phyloP scores from a whole-genome alignment of 2,329 filamentous ascomycete species.

The Dactylonectria estremocensis region DNA sequence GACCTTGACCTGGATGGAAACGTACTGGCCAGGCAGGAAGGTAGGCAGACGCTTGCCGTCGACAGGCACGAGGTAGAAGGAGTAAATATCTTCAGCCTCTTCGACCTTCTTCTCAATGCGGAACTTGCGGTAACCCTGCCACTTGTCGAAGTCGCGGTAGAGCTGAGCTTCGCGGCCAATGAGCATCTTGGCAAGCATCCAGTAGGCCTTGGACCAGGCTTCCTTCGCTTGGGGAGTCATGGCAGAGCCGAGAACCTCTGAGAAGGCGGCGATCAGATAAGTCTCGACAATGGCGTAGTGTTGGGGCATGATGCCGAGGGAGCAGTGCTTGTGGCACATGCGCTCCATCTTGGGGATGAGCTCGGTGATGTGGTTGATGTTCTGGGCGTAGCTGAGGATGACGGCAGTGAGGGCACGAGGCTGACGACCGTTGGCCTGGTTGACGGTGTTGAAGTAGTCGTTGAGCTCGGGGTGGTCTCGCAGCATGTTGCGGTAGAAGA shows the following conservation, averaged over 20 bases:
- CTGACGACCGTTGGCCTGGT: slow-evolving; percentile 55
- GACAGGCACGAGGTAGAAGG: slow-evolving; percentile 77
- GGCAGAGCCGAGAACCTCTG: slow-evolving; percentile 73
- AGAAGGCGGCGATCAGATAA: slow-evolving; percentile 78
- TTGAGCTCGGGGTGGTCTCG: slow-evolving; percentile 75
- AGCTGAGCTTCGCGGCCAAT: slow-evolving; percentile 76
- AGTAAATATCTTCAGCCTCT: slow-evolving; percentile 79
- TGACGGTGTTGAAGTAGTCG: slow-evolving; percentile 75
- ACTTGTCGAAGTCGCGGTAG: slow-evolving; percentile 73
- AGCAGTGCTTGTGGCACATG: slow-evolving; percentile 81
- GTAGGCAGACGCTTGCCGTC: slow-evolving; percentile 73
- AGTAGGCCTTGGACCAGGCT: slow-evolving; percentile 82
- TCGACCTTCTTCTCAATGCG: slow-evolving; percentile 74
- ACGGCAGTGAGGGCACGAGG: slow-evolving; percentile 54
- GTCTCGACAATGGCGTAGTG: slow-evolving; percentile 81
- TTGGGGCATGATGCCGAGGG: slow-evolving; percentile 76
- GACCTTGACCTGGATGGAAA: slow-evolving; percentile 74
- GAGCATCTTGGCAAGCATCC: slow-evolving; percentile 80
- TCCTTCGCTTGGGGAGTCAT: slow-evolving; percentile 76
- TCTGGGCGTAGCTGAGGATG: slow-evolving; percentile 79
- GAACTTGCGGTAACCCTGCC: slow-evolving; percentile 79
- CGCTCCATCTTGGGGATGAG: slow-evolving; percentile 68
- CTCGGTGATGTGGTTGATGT: slow-evolving; percentile 76
- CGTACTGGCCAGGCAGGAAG: slow-evolving; percentile 81
- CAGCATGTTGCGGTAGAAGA: slow-evolving; percentile 81